Conservation (phyloP, 2,329 filamentous ascomycete species). For the Talaromyces pinophilus region DNA sequence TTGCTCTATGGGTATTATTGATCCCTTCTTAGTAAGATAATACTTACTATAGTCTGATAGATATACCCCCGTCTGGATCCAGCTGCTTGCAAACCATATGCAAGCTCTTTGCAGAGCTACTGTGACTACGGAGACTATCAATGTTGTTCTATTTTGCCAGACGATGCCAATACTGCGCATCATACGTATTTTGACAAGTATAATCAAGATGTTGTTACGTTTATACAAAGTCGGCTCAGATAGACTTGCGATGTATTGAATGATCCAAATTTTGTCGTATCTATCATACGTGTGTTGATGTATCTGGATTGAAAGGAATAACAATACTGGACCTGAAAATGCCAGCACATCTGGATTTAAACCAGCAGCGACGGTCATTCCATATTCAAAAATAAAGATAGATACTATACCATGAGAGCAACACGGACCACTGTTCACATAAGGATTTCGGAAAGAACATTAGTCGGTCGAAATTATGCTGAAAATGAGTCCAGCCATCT, state of each 20-base stretch:
- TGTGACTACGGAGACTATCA: conserved; percentile 8
- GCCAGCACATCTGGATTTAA: background rate
- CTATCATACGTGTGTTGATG: background rate
- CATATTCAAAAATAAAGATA: background rate
- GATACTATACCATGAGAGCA: background rate
- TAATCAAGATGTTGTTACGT: background rate
- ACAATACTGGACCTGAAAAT: background rate
- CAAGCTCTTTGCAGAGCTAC: conserved; percentile 4
- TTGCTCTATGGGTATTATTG: background rate
- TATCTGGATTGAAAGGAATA: background rate
- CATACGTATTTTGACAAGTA: conserved; percentile 6
- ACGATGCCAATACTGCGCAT: background rate
- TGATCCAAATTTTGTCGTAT: background rate
- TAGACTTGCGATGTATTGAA: background rate
- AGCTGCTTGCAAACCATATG: background rate
- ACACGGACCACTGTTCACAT: background rate
- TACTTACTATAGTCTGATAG: conserved; percentile 2
- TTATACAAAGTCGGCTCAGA: background rate
- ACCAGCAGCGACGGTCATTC: background rate
- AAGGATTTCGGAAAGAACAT: no score
- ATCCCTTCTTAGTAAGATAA: background rate
- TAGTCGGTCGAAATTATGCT: background rate
- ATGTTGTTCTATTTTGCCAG: background rate
- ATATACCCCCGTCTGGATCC: conserved; percentile 6
- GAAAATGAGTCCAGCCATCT: conserved; percentile 18